Evolutionary conservation across 2,329 filamentous ascomycete genomes (phyloP), one percentile per base, ranked within the genome.

Genomic region (Ophiostoma quercus): DNA sequence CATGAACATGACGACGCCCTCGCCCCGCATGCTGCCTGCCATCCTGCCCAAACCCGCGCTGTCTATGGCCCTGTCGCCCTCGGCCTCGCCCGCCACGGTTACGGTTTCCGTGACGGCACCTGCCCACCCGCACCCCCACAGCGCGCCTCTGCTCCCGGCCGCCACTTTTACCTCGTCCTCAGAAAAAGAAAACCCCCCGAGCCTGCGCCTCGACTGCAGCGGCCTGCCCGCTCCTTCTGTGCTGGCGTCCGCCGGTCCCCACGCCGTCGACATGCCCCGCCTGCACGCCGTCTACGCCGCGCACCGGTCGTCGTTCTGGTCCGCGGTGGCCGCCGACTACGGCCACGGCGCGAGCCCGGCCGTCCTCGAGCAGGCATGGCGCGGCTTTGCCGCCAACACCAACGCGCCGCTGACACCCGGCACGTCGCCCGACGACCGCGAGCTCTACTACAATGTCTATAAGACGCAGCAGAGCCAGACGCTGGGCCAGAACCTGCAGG

Each of bases 241-340:
- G 1, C 9, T 14, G 39, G 6, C 29, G 11, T 70, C 73, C 63
- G 78, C 78, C 72, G 76, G 76, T 16, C 75, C 79, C 65, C 73
- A 81, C 72, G 81, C 83, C 72, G 83, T 90, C 73, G 88, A 92
- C 77, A 83, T 88, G 75, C 81, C 84, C 37, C 88, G 90, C 66
- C 87, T 94, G 32, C 85, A 87, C 66, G 83, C 85, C 71, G 86
- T 93, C 74, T 94, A 94, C 78, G 85, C 88, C 68, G 81, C 85
- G 8, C 90, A 92, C 79, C 87, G 90, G 62, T 82, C 84, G 67
- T 85, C 86, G 9, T 94, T 94, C 80, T 94, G 91, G 91, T 82
- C 85, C 43, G 83, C 85, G 66, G 85, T 94, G 47, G 90, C 90
- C 39, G 81, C 85, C 34, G 90, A 92, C 75, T 94, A 94, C 75